A percentile compares a stretch with the other conserved stretches of the same genome.
Conservation (phyloP, 768 basidiomycete genomes). For the Clavulina sp. region DNA sequence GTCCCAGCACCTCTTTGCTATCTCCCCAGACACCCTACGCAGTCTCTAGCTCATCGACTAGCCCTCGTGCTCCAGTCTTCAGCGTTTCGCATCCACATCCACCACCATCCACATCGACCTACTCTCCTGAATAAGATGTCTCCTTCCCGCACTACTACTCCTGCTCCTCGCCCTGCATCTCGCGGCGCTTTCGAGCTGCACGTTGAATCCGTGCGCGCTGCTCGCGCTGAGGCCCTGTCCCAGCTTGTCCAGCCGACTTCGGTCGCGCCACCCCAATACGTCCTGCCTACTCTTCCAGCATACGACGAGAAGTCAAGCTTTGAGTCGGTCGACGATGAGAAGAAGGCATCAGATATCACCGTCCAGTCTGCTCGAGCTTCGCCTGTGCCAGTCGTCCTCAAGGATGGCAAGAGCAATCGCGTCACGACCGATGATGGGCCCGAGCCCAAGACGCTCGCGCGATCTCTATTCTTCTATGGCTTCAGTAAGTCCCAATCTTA, state of each 20-base stretch:
- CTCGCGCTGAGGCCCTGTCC: too few relatives aligned
- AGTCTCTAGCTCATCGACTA: too few relatives aligned
- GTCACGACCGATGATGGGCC: not conserved
- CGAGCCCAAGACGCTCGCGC: conserved; percentile 4
- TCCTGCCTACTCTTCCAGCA: not conserved
- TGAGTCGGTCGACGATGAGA: not conserved
- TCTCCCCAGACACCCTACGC: too few relatives aligned
- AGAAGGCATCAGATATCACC: too few relatives aligned
- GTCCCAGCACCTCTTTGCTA: too few relatives aligned
- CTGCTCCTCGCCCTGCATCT: not conserved
- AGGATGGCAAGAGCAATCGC: not conserved
- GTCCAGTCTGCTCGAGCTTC: not conserved
- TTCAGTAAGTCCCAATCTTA: conserved; percentile 7
- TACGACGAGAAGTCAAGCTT: not conserved
- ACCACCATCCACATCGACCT: not conserved
- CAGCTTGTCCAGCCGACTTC: not conserved
- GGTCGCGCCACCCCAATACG: not conserved
- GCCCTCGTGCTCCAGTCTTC: too few relatives aligned
- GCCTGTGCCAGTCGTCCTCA: not conserved
- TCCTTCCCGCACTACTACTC: not conserved
- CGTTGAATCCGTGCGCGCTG: not conserved
- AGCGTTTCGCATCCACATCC: too few relatives aligned
- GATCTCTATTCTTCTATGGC: conserved; percentile 7
- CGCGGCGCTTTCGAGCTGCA: not conserved
- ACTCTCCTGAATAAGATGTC: not conserved